phyloP scores from a whole-genome alignment of 2,329 filamentous ascomycete genomes.

The Ceratocystis colombiana region DNA sequence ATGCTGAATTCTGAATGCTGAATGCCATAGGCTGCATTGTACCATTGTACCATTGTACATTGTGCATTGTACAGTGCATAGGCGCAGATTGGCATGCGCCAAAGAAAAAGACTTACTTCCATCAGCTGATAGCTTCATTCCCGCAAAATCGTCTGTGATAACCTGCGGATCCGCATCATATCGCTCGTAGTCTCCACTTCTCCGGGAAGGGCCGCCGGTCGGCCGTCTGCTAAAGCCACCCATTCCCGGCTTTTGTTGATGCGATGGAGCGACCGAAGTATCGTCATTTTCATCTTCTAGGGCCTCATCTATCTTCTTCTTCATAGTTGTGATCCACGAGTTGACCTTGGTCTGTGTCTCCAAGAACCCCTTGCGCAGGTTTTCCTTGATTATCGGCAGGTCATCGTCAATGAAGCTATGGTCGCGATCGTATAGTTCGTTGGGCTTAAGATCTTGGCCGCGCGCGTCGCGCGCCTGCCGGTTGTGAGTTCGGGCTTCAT shows the following conservation, averaged over 20 bases:
- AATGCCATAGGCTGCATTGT: too few relatives aligned
- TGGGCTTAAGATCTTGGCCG: conserved; percentile 43
- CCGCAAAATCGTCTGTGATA: conserved; percentile 77
- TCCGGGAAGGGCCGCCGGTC: conserved; percentile 49
- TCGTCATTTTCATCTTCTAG: conserved; percentile 60
- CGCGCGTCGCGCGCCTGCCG: conserved; percentile 27
- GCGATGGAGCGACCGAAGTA: conserved; percentile 14
- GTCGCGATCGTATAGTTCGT: conserved; percentile 53
- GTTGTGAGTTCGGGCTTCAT: conserved; percentile 43
- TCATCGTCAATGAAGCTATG: conserved; percentile 95
- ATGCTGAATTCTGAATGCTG: too few relatives aligned
- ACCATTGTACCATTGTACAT: too few relatives aligned
- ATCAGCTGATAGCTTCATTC: conserved; percentile 53
- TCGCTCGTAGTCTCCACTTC: conserved; percentile 78
- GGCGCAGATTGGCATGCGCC: background rate
- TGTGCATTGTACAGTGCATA: background rate
- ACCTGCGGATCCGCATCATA: conserved; percentile 94
- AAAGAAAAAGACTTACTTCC: conserved; percentile 43
- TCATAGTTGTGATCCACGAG: conserved; percentile 79
- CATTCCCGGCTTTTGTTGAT: conserved; percentile 16
- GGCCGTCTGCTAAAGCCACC: conserved; percentile 40
- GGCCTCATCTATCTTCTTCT: conserved; percentile 88
- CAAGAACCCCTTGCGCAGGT: conserved; percentile 84
- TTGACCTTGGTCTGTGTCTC: conserved; percentile 93
- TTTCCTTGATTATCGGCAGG: conserved; percentile 83